Base-by-base conservation (phyloP, 2,329 filamentous ascomycete genomes). In the Tolypocladium ovalisporum region DNA sequence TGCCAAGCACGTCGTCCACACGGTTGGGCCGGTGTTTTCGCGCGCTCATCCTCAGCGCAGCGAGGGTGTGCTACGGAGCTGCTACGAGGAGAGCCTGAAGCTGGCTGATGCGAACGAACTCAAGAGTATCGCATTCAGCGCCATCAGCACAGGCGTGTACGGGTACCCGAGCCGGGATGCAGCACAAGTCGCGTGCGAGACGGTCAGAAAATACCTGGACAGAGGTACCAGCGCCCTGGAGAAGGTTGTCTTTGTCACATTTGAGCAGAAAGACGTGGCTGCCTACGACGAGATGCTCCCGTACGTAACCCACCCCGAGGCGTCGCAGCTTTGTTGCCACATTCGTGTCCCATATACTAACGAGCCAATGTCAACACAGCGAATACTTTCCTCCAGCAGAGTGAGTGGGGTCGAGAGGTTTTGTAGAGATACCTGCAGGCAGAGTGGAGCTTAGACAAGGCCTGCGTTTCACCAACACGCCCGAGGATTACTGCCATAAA, bases 81-180 rank as follows among this genome's bases (percentile, higher is more conserved):
- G 91, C 74, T 99, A 99, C 69, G 76, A 75, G 9, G 82, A 75
- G 47, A 87, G 85, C 63, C 71, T 97, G 58, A 75, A 87, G 64
- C 69, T 95, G n/a, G 91, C 91, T 0, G 84, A 84, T 0, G 71
- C 84, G 55, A 79, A 86, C 56, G 79, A 77, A 1, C 81, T 89
- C 65, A 82, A 79, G 67, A 89, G 82, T 52, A 79, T 97, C 57
- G 94, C 90, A 0, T 97, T 99, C 65, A 84, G 86, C 44, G 87
- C 84, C 24, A 80, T 97, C 59, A 96, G 91, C 67, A 97, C 93
- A 1, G 94, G 93, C 0, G 71, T 96, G 1, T 97, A 96, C 68
- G 90, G 90, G 1, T 97, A 95, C 68, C 93, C 93, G 0, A 88
- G 83, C 64, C 62, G 68, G 1, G 80, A 85, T 44, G 94, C 93